Evolutionary conservation across 2,329 filamentous ascomycete genomes (phyloP).

Genomic region (Fusarium lateritium): DNA sequence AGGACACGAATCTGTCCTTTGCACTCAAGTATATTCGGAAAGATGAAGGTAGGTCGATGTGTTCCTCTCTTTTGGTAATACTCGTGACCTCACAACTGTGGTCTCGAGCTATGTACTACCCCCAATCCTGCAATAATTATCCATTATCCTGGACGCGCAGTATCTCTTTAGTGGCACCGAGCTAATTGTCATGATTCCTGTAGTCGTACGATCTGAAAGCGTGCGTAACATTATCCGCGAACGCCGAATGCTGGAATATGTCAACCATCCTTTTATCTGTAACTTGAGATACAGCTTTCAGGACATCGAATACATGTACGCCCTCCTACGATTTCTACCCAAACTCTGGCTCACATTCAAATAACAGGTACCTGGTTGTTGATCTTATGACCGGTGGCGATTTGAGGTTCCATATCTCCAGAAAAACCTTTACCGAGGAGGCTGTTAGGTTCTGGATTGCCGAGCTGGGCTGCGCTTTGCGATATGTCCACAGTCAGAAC

Average conservation of each 20-base stretch:
- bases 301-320: constrained; percentile 98
- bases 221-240: constrained; percentile 98
- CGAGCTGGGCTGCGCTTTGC: constrained; percentile 90
- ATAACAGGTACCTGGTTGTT: constrained; percentile 89
- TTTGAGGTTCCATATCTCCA: constrained; percentile 95
- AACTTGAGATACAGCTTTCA: constrained; percentile 99
- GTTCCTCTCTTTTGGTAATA: constrained; percentile 1
- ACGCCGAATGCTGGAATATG: constrained; percentile 96
- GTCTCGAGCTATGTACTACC: constrained; percentile 16
- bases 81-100: neutral
- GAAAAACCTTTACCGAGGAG: constrained; percentile 98
- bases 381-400: constrained; percentile 99
- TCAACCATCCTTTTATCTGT: constrained; percentile 98
- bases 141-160: constrained; percentile 9
- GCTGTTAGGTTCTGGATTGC: constrained; percentile 98
- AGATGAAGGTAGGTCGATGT: constrained; percentile 84
- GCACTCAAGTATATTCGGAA: constrained; percentile 98
- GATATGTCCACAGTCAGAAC: constrained; percentile 87
- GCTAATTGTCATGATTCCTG: constrained; percentile 45
- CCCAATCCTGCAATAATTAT: neutral
- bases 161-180: constrained; percentile 13
- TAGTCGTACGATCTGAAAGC: constrained; percentile 97
- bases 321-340: neutral
- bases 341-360: constrained; percentile 36
- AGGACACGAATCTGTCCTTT: constrained; percentile 94